Conservation (phyloP, 2,329 filamentous ascomycete genomes). For the Truncatella angustata region DNA sequence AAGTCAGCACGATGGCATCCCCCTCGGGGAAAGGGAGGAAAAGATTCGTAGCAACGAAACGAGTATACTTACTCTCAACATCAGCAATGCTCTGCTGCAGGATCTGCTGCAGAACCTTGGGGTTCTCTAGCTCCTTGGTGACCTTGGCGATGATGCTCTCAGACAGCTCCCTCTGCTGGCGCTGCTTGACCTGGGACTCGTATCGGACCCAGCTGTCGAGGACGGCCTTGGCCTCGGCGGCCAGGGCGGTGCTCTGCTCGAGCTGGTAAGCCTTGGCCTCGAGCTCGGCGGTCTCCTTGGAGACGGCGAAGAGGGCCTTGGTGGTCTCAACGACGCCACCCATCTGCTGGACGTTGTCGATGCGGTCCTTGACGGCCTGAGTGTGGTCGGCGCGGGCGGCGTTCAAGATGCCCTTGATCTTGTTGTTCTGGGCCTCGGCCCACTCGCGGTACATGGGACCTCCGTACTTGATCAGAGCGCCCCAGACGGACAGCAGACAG, state of each 20-base stretch:
- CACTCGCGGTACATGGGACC: constrained; percentile 91
- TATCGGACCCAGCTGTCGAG: constrained; percentile 99
- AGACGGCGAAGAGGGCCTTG: constrained; percentile 95
- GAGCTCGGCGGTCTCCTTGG: constrained; percentile 97
- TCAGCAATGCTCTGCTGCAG: constrained; percentile 94
- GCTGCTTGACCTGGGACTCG: constrained; percentile 97
- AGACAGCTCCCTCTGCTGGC: constrained; percentile 95
- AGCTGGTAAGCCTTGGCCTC: constrained; percentile 96
- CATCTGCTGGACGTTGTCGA: constrained; percentile 93
- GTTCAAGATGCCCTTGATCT: constrained; percentile 95
- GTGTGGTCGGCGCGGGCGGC: constrained; percentile 92
- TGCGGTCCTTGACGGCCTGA: constrained; percentile 89
- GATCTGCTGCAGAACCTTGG: constrained; percentile 95
- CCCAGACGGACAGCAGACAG: constrained; percentile 91
- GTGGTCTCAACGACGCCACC: constrained; percentile 92
- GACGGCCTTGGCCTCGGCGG: constrained; percentile 88
- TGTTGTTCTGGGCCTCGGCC: constrained; percentile 84
- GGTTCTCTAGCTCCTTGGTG: constrained; percentile 97
- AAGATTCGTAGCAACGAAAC: no score
- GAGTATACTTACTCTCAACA: constrained; percentile 83
- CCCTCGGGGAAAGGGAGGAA: no score
- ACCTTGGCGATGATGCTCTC: constrained; percentile 95
- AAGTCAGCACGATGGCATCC: constrained; percentile 40
- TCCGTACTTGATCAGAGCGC: constrained; percentile 86
- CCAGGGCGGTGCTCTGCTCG: constrained; percentile 92